Evolutionary conservation across 2,329 filamentous ascomycete species (phyloP).

Genomic region (Anthostomella pinea): DNA sequence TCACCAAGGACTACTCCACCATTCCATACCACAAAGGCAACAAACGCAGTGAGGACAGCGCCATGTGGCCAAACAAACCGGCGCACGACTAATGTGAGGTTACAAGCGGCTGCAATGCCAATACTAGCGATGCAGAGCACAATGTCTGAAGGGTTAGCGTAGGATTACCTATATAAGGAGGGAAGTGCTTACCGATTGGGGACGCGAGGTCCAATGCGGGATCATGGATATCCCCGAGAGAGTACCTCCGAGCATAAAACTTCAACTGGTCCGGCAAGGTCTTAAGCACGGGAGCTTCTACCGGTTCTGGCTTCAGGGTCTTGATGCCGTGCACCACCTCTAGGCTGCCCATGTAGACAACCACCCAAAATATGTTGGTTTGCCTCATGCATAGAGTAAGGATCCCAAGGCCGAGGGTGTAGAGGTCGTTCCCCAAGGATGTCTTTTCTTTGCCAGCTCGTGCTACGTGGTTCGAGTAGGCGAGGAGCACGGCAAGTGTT

Average conservation of each 20-base stretch:
- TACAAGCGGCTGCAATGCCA: conserved; percentile 52
- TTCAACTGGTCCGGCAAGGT: conserved; percentile 35
- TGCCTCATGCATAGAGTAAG: conserved; percentile 76
- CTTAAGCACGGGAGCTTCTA: conserved; percentile 29
- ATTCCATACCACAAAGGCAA: conserved; percentile 78
- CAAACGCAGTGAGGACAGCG: conserved; percentile 64
- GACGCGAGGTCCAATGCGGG: conserved; percentile 44
- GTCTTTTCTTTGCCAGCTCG: conserved; percentile 37
- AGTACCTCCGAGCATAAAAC: conserved; percentile 42
- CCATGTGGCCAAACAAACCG: conserved; percentile 57
- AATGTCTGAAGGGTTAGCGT: conserved; percentile 43
- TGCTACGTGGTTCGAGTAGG: conserved; percentile 58
- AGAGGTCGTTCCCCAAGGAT: conserved; percentile 39
- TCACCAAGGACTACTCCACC: conserved; percentile 84
- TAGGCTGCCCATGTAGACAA: conserved; percentile 68
- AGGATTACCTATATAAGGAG: background rate
- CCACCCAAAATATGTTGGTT: conserved; percentile 96
- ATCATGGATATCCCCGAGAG: conserved; percentile 55
- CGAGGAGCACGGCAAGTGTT: conserved; percentile 68
- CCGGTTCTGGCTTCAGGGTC: conserved; percentile 35
- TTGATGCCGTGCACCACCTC: conserved; percentile 53
- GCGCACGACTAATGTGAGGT: conserved; percentile 43
- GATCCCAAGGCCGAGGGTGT: conserved; percentile 56
- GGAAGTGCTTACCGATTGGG: conserved; percentile 48
- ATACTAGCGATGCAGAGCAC: conserved; percentile 62